phyloP scores from a whole-genome alignment of 805 yeast genomes.

The Zygoascus flipseniorum region DNA sequence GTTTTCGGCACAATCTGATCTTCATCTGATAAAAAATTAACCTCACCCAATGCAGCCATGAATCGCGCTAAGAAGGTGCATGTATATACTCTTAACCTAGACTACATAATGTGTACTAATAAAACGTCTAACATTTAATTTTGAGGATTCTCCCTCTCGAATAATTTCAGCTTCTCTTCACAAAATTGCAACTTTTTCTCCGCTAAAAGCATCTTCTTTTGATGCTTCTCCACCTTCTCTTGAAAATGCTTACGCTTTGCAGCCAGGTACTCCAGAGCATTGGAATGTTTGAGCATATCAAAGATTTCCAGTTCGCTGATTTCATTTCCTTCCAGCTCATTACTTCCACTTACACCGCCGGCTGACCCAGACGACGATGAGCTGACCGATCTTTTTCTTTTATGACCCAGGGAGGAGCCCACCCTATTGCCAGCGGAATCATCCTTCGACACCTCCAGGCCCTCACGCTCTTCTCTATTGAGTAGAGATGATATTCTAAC shows the following conservation, averaged over 20 bases:
- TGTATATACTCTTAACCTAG: not conserved
- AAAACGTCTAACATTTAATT: not conserved
- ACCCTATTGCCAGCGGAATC: not conserved
- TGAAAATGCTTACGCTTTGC: slow-evolving; percentile 27
- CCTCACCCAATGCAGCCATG: no score
- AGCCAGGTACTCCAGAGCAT: slow-evolving; percentile 21
- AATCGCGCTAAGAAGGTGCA: not conserved
- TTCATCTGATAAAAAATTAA: no score
- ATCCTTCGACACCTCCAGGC: not conserved
- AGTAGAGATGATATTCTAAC: not conserved
- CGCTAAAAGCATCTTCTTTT: slow-evolving; percentile 19
- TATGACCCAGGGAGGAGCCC: not conserved
- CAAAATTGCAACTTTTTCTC: slow-evolving; percentile 23
- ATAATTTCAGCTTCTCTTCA: slow-evolving; percentile 19
- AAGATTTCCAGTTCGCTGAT: not conserved
- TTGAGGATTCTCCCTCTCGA: not conserved
- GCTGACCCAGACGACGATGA: not conserved
- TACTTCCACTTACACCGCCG: no score
- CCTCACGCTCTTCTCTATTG: not conserved
- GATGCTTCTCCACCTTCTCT: slow-evolving; percentile 25
- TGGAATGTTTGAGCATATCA: not conserved
- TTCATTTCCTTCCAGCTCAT: no score
- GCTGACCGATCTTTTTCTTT: not conserved
- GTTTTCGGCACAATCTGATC: no score
- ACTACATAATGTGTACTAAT: not conserved